A percentile compares a stretch with the other conserved stretches of the same genome.
phyloP scores from a whole-genome alignment of 1,139 yeast species.

The Kluyveromyces marxianus region DNA sequence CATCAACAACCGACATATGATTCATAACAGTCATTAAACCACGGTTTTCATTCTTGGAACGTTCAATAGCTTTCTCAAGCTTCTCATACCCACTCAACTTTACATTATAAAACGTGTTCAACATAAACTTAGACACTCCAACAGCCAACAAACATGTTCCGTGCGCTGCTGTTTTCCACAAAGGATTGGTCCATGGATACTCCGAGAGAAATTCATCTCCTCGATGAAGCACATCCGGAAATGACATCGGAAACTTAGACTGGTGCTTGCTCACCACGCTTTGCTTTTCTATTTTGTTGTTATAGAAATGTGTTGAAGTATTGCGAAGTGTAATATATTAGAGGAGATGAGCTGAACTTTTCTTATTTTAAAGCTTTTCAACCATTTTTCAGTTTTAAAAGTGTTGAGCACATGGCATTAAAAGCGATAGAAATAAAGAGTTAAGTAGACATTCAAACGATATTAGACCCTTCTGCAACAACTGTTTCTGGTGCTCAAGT shows the following conservation, averaged over 20 bases:
- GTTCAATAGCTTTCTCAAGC: slow-evolving; percentile 53
- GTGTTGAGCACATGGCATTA: background rate
- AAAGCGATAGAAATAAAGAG: background rate
- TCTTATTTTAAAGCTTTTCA: background rate
- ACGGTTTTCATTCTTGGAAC: slow-evolving; percentile 59
- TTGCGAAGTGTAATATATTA: too few species aligned
- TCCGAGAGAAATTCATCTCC: slow-evolving; percentile 67
- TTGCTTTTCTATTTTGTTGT: too few species aligned
- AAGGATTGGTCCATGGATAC: slow-evolving; percentile 50
- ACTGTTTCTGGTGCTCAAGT: too few species aligned
- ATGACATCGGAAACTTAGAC: slow-evolving; percentile 45
- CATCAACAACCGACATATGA: slow-evolving; percentile 91
- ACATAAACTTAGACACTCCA: slow-evolving; percentile 53
- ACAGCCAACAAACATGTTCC: slow-evolving; percentile 65
- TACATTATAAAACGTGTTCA: slow-evolving; percentile 57
- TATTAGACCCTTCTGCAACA: too few species aligned
- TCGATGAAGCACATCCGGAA: slow-evolving; percentile 58
- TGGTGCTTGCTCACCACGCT: too few species aligned
- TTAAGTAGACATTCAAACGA: background rate
- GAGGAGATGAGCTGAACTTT: slow-evolving; percentile 1
- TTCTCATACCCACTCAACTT: slow-evolving; percentile 53
- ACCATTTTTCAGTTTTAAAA: background rate
- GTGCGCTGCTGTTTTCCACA: slow-evolving; percentile 66
- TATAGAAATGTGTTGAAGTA: background rate
- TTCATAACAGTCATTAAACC: slow-evolving; percentile 87